phyloP scores from a whole-genome alignment of 345 rosid genomes.

The Linum usitatissimum region DNA sequence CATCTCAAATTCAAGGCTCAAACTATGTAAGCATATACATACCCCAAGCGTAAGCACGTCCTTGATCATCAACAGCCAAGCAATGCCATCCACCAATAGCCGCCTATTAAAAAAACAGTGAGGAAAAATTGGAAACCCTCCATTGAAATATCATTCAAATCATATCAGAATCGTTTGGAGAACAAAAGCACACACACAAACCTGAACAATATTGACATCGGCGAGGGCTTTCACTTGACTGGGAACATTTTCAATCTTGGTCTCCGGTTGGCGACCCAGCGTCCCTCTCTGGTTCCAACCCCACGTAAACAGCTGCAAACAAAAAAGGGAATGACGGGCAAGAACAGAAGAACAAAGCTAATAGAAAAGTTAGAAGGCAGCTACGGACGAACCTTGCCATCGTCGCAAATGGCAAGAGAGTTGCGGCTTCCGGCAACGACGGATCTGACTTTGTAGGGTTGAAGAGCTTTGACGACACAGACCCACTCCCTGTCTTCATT shows the following conservation, averaged over 20 bases:
- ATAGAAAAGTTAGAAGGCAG: neutral
- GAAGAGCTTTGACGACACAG: conserved; percentile 57
- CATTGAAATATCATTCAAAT: neutral
- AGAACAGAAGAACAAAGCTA: neutral
- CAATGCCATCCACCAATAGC: conserved; percentile 99
- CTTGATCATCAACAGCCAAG: conserved; percentile 99
- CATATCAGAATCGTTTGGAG: neutral
- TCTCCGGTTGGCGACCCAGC: conserved; percentile 81
- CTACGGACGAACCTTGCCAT: conserved; percentile 54
- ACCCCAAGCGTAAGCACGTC: conserved; percentile 98
- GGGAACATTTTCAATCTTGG: conserved; percentile 80
- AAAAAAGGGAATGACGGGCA: neutral
- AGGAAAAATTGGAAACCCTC: conserved; percentile 12
- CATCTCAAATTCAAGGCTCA: no score
- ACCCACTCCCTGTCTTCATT: conserved; percentile 78
- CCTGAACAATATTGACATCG: conserved; percentile 78
- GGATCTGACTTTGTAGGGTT: conserved; percentile 55
- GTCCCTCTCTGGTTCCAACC: conserved; percentile 99
- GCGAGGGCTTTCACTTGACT: conserved; percentile 70
- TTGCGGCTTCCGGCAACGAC: conserved; percentile 95
- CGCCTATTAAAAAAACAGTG: conserved; percentile 33
- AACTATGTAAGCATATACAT: conserved; percentile 2
- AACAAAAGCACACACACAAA: conserved; percentile 8
- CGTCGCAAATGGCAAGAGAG: conserved; percentile 95
- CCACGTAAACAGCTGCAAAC: conserved; percentile 88